Percentiles rank a stretch among this genome's conserved stretches.
phyloP scores from a whole-genome alignment of 345 rosid species.

The Salix arbutifolia region DNA sequence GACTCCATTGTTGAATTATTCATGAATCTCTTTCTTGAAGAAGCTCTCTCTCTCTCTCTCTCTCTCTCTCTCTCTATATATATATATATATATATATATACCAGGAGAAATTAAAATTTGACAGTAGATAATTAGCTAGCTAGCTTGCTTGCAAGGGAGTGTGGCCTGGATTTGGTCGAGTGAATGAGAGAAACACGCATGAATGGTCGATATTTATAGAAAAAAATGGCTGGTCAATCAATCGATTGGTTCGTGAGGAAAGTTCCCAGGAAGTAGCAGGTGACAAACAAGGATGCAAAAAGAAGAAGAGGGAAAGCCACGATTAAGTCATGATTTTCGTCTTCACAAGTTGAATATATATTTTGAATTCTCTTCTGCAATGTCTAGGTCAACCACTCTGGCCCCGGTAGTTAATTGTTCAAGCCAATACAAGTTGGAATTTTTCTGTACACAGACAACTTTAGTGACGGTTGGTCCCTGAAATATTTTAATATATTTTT shows the following conservation, averaged over 20 bases:
- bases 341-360: neutral
- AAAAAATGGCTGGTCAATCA: neutral
- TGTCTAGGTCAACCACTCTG: neutral
- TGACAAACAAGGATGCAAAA: neutral
- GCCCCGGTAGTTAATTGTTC: neutral
- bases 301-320: neutral
- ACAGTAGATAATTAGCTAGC: neutral
- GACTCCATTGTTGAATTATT: constrained; percentile 28
- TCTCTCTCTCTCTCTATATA: too few relatives aligned
- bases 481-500: too few relatives aligned
- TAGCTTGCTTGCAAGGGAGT: constrained; percentile 7
- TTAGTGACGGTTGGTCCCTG: too few relatives aligned
- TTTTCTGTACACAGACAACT: neutral
- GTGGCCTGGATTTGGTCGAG: constrained; percentile 26
- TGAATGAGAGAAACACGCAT: constrained; percentile 22
- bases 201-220: neutral
- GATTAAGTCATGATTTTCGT: neutral
- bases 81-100: too few relatives aligned
- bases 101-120: neutral
- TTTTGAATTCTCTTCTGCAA: neutral
- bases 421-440: neutral
- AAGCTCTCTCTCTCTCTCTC: neutral
- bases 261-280: constrained; percentile 1
- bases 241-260: neutral
- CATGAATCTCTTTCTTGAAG: neutral